Conservation (phyloP, 352 stramenopile species). For the Globisporangium canariense region DNA sequence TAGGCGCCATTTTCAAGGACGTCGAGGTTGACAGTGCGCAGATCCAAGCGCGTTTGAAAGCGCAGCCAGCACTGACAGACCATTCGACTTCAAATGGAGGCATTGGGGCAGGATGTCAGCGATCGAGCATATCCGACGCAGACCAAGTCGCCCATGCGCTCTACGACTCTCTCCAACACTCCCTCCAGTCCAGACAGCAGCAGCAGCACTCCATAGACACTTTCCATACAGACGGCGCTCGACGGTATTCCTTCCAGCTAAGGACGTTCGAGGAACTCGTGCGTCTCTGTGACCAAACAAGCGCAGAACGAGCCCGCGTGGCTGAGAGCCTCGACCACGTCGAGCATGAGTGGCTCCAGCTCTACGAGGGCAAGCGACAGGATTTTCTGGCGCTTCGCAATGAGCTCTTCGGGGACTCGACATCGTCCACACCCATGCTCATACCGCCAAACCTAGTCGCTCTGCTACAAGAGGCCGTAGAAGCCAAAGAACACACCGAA, state of each 20-base stretch:
- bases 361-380: conserved; percentile 4
- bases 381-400: conserved; percentile 3
- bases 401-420: conserved; percentile 11
- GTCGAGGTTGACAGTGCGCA: conserved; percentile 1
- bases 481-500: conserved; percentile 11
- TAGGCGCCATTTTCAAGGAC: conserved; percentile 49
- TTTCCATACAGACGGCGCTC: conserved; percentile 53
- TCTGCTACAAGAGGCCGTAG: conserved; percentile 31
- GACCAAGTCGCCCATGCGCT: conserved; percentile 16
- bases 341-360: conserved; percentile 4
- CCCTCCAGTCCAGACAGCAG: neutral
- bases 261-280: conserved; percentile 17
- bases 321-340: conserved; percentile 5
- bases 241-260: conserved; percentile 37
- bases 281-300: conserved; percentile 10
- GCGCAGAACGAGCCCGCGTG: conserved; percentile 6
- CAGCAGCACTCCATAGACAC: neutral
- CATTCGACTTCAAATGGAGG: neutral
- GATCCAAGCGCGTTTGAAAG: conserved; percentile 1
- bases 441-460: conserved; percentile 81
- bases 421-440: conserved; percentile 84
- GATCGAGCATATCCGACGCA: conserved; percentile 10
- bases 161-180: conserved; percentile 12
- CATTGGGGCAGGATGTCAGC: neutral
- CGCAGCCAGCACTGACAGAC: neutral